phyloP scores from a whole-genome alignment of 2,329 filamentous ascomycete species.

The Colletotrichum sp. region DNA sequence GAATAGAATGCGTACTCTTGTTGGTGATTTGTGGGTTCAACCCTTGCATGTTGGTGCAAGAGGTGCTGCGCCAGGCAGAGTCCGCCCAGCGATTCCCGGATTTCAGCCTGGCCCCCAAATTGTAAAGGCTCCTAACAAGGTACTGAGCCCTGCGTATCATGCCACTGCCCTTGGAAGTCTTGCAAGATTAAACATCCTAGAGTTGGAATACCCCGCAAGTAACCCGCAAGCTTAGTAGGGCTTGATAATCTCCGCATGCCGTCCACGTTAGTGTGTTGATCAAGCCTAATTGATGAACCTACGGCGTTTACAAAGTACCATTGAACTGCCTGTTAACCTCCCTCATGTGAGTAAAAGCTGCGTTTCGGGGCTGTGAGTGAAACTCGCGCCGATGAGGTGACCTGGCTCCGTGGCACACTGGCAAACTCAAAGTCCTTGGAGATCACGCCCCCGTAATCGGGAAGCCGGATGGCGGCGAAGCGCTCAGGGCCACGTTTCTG shows the following conservation, averaged over 20 bases:
- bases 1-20: neutral
- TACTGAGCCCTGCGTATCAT: neutral
- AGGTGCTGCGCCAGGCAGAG: neutral
- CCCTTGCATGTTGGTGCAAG: neutral
- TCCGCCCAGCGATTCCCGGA: neutral
- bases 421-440: neutral
- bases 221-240: neutral
- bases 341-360: neutral
- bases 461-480: neutral
- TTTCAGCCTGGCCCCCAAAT: neutral
- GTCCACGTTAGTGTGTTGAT: neutral
- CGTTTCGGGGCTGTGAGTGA: slow-evolving; percentile 31
- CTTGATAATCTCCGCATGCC: neutral
- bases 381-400: neutral
- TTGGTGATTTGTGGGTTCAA: neutral
- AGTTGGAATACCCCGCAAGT: neutral
- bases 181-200: neutral
- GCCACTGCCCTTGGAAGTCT: neutral
- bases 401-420: neutral
- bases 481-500: neutral
- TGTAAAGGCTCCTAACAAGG: neutral
- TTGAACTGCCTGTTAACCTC: neutral
- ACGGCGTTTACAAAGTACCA: neutral
- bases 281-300: neutral
- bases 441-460: neutral